Conservation (phyloP, 371 early-diverging fungal genomes). For the Parasitella parasitica region DNA sequence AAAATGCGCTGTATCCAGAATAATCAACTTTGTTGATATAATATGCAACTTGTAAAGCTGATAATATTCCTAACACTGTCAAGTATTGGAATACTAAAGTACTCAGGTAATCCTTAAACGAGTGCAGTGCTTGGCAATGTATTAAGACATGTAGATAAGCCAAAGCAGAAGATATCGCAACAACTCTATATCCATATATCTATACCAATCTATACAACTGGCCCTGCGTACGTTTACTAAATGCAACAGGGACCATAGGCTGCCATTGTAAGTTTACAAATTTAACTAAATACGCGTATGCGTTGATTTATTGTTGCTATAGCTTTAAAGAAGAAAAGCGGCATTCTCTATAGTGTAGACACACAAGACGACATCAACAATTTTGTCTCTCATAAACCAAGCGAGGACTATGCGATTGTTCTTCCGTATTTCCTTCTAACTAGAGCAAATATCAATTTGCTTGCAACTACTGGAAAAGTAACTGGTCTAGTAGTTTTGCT, state of each 20-base stretch:
- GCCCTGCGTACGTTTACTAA: slow-evolving; percentile 64
- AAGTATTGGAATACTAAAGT: slow-evolving; percentile 1
- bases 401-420: slow-evolving; percentile 56
- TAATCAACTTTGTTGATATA: background rate
- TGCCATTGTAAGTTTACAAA: slow-evolving; percentile 49
- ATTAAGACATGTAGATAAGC: background rate
- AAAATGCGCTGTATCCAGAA: too few species aligned
- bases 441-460: slow-evolving; percentile 23
- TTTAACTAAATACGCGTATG: background rate
- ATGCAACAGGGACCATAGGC: slow-evolving; percentile 58
- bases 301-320: background rate
- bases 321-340: slow-evolving; percentile 38
- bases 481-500: slow-evolving; percentile 31
- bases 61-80: slow-evolving; percentile 5
- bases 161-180: slow-evolving; percentile 41
- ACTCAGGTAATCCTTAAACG: background rate
- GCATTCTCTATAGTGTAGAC: slow-evolving; percentile 60
- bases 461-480: slow-evolving; percentile 18
- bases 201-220: slow-evolving; percentile 56
- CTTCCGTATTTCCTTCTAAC: slow-evolving; percentile 63
- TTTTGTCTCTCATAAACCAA: slow-evolving; percentile 32
- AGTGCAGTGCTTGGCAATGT: too few species aligned
- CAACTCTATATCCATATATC: slow-evolving; percentile 47
- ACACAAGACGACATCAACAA: slow-evolving; percentile 50
- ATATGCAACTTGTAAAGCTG: slow-evolving; percentile 9